These are phyloP conservation scores for Heteromeles arbutifolia DNA, from an alignment of 306 rosid genomes.

Conservation along the genomic window DNA sequence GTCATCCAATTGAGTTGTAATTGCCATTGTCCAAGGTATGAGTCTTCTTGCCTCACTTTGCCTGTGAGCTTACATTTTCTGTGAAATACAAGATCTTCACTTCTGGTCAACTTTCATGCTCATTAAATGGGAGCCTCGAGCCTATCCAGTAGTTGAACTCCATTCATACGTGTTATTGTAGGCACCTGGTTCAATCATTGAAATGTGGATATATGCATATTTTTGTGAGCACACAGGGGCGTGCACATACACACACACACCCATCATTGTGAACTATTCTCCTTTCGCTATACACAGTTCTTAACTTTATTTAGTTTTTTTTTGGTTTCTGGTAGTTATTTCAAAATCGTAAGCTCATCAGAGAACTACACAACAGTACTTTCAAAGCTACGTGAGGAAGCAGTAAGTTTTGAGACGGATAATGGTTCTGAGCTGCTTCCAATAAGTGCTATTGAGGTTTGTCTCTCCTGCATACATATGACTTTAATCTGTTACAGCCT, in stretches of 20 bases:
- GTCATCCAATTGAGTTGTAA: neutral
- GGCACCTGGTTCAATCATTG: neutral
- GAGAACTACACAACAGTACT: constrained; percentile 67
- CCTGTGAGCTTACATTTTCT: neutral
- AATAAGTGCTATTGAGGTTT: constrained; percentile 59
- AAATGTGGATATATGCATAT: neutral
- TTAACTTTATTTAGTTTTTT: constrained; percentile 4
- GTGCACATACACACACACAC: no score
- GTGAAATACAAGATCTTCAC: neutral
- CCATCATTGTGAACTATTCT: neutral
- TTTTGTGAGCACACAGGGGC: neutral
- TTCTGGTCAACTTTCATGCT: neutral
- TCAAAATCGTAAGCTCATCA: constrained; percentile 72
- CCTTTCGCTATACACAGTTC: neutral
- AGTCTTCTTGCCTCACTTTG: neutral
- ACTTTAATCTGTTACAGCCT: neutral
- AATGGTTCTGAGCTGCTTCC: constrained; percentile 93
- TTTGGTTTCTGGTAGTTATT: constrained; percentile 49
- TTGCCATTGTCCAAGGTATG: no score
- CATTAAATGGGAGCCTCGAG: neutral
- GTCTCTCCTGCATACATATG: constrained; percentile 10
- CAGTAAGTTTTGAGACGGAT: constrained; percentile 75
- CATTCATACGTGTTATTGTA: neutral
- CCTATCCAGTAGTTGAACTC: neutral
- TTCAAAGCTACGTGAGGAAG: constrained; percentile 66